Conservation (phyloP, 2,329 filamentous ascomycete genomes). For the Parastagonospora avenae region DNA sequence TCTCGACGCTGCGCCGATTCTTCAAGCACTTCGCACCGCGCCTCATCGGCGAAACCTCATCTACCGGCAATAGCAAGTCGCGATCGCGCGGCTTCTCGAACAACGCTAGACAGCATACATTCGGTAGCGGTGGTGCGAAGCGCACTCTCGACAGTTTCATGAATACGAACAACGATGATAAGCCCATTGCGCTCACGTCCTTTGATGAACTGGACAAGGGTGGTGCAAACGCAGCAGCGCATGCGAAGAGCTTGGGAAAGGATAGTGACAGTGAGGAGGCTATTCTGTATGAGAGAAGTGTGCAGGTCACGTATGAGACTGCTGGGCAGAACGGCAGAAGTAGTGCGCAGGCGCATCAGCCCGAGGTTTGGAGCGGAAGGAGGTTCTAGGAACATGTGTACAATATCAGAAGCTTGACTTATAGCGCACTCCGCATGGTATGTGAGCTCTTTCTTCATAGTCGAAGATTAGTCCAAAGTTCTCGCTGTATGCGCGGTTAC, state of each 20-base stretch:
- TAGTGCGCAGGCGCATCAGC: neutral
- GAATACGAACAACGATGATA: slow-evolving; percentile 12
- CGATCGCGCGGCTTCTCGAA: neutral
- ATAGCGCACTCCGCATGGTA: too few relatives aligned
- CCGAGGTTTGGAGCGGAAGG: neutral
- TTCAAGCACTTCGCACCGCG: slow-evolving; percentile 45
- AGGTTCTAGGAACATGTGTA: neutral
- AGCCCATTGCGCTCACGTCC: slow-evolving; percentile 11
- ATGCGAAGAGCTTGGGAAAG: slow-evolving; percentile 1
- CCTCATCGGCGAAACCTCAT: slow-evolving; percentile 15
- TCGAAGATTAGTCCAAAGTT: too few relatives aligned
- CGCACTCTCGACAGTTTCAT: slow-evolving; percentile 20
- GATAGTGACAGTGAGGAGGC: slow-evolving; percentile 25
- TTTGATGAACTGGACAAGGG: neutral
- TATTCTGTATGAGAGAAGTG: slow-evolving; percentile 23
- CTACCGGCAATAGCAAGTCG: slow-evolving; percentile 6
- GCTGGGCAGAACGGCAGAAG: neutral
- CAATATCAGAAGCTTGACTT: too few relatives aligned
- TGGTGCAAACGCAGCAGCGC: neutral
- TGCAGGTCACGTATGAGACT: slow-evolving; percentile 21
- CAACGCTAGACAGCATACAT: slow-evolving; percentile 10
- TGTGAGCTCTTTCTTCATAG: too few relatives aligned
- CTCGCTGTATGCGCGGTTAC: too few relatives aligned
- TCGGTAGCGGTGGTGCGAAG: slow-evolving; percentile 13
- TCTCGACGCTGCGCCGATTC: slow-evolving; percentile 51